phyloP scores from a whole-genome alignment of 345 rosid genomes.

The Firmiana major region DNA sequence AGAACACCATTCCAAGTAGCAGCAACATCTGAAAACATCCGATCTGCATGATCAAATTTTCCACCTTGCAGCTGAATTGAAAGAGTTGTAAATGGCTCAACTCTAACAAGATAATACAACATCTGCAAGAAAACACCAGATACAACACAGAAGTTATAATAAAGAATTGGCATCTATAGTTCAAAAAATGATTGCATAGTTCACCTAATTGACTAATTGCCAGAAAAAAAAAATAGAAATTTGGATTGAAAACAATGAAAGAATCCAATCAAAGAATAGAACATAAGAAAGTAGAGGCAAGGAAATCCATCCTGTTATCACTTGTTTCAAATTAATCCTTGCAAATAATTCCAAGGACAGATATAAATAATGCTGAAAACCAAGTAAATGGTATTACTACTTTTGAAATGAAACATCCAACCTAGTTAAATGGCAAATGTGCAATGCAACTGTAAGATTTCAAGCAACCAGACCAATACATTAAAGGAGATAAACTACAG shows the following conservation, averaged over 20 bases:
- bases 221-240: neutral
- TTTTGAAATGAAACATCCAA: conserved; percentile 8
- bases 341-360: neutral
- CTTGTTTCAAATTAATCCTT: neutral
- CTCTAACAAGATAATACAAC: conserved; percentile 86
- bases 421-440: neutral
- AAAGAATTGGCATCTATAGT: conserved; percentile 1
- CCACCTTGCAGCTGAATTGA: conserved; percentile 99
- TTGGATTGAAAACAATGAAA: neutral
- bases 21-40: conserved; percentile 89
- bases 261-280: neutral
- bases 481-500: neutral
- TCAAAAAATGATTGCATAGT: neutral
- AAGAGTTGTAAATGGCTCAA: conserved; percentile 93
- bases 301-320: neutral
- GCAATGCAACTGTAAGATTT: neutral
- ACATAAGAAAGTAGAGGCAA: conserved; percentile 4
- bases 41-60: conserved; percentile 96
- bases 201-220: conserved; percentile 9
- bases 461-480: neutral
- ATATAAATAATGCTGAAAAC: neutral
- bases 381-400: neutral
- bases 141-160: conserved; percentile 9
- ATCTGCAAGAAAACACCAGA: conserved; percentile 54
- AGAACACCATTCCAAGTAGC: conserved; percentile 96